Conservation (phyloP, 169 alveolate genomes). For the Eimeria maxima region DNA sequence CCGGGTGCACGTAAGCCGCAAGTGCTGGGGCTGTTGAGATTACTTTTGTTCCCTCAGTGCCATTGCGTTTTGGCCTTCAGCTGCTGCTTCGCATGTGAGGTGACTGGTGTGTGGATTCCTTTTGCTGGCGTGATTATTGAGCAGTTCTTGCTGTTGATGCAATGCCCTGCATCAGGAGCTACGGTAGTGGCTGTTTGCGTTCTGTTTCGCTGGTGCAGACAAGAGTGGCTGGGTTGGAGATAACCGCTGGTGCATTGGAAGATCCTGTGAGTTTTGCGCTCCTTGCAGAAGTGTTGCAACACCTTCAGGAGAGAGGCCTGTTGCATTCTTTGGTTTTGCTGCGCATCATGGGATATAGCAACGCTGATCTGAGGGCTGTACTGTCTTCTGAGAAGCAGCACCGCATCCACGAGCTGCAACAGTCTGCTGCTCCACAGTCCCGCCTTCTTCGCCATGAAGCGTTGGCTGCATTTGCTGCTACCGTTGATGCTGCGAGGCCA, state of each 20-base stretch:
- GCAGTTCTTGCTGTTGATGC: not conserved
- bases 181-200: not conserved
- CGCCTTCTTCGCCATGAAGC: not conserved
- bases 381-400: slow-evolving; percentile 65
- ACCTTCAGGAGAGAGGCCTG: slow-evolving; percentile 37
- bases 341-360: slow-evolving; percentile 61
- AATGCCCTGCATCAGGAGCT: not conserved
- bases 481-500: not conserved
- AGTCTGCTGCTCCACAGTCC: not conserved
- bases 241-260: slow-evolving; percentile 25
- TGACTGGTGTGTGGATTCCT: too few species aligned
- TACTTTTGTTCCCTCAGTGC: not conserved
- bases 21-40: not conserved
- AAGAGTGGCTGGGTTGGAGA: slow-evolving; percentile 52
- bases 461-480: slow-evolving; percentile 53
- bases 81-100: not conserved
- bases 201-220: slow-evolving; percentile 30
- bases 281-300: slow-evolving; percentile 44
- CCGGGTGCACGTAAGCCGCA: slow-evolving; percentile 29
- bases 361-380: slow-evolving; percentile 32
- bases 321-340: slow-evolving; percentile 58
- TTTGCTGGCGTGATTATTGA: not conserved
- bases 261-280: slow-evolving; percentile 54
- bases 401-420: slow-evolving; percentile 29
- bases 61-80: not conserved